phyloP scores from a whole-genome alignment of 2,329 filamentous ascomycete genomes.

The Ceratocystis diversiconidia region DNA sequence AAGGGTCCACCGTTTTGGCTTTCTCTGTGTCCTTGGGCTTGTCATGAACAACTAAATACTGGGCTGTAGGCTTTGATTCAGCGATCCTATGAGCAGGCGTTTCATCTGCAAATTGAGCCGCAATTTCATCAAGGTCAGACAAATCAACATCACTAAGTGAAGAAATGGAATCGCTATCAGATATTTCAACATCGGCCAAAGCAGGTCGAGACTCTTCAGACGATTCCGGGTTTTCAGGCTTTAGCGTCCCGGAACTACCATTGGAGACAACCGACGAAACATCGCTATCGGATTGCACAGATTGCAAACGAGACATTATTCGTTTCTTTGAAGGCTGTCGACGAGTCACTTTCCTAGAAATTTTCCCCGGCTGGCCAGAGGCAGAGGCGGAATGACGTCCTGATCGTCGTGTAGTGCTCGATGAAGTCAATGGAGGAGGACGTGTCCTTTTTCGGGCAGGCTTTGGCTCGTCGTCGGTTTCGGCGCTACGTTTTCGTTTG shows the following conservation, averaged over 20 bases:
- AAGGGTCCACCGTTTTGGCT: background rate
- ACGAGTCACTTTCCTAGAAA: background rate
- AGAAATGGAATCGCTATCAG: constrained; percentile 14
- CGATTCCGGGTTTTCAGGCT: no score
- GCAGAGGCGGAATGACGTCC: background rate
- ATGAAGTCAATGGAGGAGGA: background rate
- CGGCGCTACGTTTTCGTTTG: constrained; percentile 2
- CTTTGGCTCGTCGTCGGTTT: background rate
- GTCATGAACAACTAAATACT: background rate
- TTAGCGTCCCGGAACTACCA: background rate
- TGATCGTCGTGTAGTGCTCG: background rate
- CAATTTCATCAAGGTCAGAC: constrained; percentile 15
- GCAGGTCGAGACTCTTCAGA: no score
- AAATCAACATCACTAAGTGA: constrained; percentile 17
- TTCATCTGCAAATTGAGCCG: background rate
- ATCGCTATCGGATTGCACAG: background rate
- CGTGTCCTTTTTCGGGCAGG: constrained; percentile 8
- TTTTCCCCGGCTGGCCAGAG: background rate
- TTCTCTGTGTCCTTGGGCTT: background rate
- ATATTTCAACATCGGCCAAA: background rate
- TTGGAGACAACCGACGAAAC: background rate
- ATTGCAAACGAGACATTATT: background rate
- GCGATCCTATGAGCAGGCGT: constrained; percentile 7
- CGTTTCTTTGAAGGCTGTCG: background rate
- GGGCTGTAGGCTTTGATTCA: background rate